Conservation (phyloP, 306 rosid genomes). For the Cicer cuneatum region DNA sequence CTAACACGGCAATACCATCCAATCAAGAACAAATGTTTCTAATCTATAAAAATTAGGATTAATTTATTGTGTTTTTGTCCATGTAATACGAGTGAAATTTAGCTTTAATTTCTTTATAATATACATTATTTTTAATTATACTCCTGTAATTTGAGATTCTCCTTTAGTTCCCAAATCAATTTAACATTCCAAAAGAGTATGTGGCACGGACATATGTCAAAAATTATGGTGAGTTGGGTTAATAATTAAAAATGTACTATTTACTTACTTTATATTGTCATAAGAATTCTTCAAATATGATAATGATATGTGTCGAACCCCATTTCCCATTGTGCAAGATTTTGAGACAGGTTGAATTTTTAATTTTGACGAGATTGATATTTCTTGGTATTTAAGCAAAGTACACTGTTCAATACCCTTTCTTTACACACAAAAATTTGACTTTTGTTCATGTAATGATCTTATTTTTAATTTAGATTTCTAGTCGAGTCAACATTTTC, state of each 20-base stretch:
- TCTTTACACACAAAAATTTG: conserved; percentile 15
- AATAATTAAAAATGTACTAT: too few relatives aligned
- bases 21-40: conserved; percentile 28
- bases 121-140: too few relatives aligned
- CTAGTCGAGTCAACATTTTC: not conserved
- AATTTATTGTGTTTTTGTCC: too few relatives aligned
- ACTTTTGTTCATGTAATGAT: conserved; percentile 4
- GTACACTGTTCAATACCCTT: not conserved
- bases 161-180: too few relatives aligned
- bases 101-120: too few relatives aligned
- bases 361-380: not conserved
- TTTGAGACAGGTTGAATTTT: not conserved
- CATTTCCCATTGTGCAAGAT: conserved; percentile 23
- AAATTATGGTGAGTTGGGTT: too few relatives aligned
- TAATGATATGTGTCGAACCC: conserved; percentile 21
- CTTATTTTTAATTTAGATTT: not conserved
- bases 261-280: not conserved
- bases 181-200: too few relatives aligned
- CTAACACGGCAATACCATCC: not conserved
- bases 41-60: conserved; percentile 7
- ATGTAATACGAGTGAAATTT: too few relatives aligned
- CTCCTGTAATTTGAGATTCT: too few relatives aligned
- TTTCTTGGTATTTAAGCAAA: conserved; percentile 36
- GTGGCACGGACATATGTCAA: too few relatives aligned
- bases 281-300: conserved; percentile 17